Percentiles rank a stretch among this genome's conserved stretches.
These are phyloP conservation scores for Vitis amurensis DNA, from an alignment of 164 flowering plant genomes.

Conservation along the genomic window DNA sequence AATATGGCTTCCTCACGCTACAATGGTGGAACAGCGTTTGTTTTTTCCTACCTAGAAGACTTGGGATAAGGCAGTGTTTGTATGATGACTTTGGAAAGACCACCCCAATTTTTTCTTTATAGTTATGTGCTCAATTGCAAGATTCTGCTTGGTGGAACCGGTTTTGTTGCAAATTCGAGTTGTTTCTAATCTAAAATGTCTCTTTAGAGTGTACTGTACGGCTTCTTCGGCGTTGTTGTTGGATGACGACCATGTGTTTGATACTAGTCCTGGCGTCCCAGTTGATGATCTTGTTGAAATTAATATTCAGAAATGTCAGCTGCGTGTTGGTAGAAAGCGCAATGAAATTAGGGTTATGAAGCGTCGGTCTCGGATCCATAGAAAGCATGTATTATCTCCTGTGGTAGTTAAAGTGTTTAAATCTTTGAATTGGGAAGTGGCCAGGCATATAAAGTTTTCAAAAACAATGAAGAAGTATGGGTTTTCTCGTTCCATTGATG, in stretches of 20 bases:
- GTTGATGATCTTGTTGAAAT: neutral
- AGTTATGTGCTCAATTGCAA: slow-evolving; percentile 10
- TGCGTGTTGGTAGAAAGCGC: neutral
- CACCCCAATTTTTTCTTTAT: neutral
- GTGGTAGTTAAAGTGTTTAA: slow-evolving; percentile 39
- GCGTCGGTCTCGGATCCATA: neutral
- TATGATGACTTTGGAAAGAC: neutral
- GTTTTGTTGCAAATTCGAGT: neutral
- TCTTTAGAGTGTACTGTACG: slow-evolving; percentile 1
- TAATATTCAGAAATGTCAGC: neutral
- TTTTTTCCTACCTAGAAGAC: neutral
- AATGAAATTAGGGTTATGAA: neutral
- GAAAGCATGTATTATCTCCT: slow-evolving; percentile 23
- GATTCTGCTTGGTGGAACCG: slow-evolving; percentile 1
- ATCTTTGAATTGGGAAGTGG: slow-evolving; percentile 44
- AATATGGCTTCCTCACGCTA: neutral
- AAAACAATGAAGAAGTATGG: slow-evolving; percentile 35
- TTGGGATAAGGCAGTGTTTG: neutral
- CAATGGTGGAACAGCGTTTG: neutral
- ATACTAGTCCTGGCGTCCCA: neutral
- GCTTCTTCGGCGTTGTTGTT: slow-evolving; percentile 13
- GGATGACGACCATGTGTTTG: slow-evolving; percentile 14
- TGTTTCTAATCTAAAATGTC: neutral
- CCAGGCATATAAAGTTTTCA: slow-evolving; percentile 29
- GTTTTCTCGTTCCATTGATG: slow-evolving; percentile 36